Conservation (phyloP, 148 eudicot species). For the Pharnaceum exiguum region DNA sequence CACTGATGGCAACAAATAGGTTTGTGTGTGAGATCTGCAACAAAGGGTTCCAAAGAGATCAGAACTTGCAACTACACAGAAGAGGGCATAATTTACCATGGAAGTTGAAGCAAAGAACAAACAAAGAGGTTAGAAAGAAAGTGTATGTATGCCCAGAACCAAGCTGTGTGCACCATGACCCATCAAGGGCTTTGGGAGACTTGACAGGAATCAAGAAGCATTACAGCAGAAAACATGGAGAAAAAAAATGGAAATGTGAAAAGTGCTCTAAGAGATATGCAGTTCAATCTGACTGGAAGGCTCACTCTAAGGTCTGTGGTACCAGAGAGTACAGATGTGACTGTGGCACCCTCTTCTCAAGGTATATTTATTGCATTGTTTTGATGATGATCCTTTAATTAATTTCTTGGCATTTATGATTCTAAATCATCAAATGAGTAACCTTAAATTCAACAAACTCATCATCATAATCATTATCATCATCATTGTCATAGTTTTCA, state of each 20-base stretch:
- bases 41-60: constrained; percentile 94
- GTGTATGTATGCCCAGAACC: constrained; percentile 86
- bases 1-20: constrained; percentile 74
- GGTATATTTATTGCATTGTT: constrained; percentile 33
- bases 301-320: constrained; percentile 93
- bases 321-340: constrained; percentile 94
- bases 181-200: constrained; percentile 88
- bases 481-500: no score
- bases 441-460: no score
- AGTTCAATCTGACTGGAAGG: constrained; percentile 98
- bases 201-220: constrained; percentile 92
- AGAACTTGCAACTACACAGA: constrained; percentile 82
- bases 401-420: no score
- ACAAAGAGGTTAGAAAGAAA: constrained; percentile 60
- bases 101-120: constrained; percentile 87
- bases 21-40: constrained; percentile 85
- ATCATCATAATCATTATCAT: no score
- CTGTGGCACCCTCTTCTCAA: constrained; percentile 92
- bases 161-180: constrained; percentile 81
- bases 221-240: constrained; percentile 86
- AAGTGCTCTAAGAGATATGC: constrained; percentile 88
- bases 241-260: constrained; percentile 92
- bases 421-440: no score
- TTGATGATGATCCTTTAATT: no score
- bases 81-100: constrained; percentile 97